Evolutionary conservation across 768 basidiomycete genomes (phyloP).

Genomic region (Phylloporus scabripes): DNA sequence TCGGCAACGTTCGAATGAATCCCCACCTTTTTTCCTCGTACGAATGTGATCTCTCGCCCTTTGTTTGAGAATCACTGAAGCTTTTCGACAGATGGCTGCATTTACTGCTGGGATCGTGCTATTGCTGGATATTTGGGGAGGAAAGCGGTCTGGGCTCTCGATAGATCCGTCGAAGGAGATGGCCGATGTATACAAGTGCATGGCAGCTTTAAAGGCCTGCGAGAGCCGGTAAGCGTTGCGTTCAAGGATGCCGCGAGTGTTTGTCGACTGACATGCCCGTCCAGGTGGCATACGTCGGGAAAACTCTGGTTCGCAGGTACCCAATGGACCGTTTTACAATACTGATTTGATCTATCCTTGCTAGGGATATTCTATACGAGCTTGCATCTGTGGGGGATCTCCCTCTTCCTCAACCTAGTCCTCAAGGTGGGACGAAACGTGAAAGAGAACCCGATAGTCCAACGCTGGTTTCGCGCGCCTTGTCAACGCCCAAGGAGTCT

Average conservation of each 20-base stretch:
- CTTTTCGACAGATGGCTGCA: conserved; percentile 30
- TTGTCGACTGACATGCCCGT: not conserved
- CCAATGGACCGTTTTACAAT: not conserved
- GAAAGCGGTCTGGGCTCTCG: conserved; percentile 37
- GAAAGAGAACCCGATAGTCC: conserved; percentile 57
- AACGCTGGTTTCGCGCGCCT: conserved; percentile 1
- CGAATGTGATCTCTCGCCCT: not conserved
- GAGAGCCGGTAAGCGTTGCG: conserved; percentile 31
- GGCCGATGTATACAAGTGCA: conserved; percentile 47
- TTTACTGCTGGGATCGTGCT: conserved; percentile 50
- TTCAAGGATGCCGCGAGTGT: not conserved
- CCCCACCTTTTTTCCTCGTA: conserved; percentile 29
- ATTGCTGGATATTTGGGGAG: conserved; percentile 53
- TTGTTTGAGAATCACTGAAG: not conserved
- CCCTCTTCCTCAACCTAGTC: conserved; percentile 55
- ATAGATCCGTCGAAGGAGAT: conserved; percentile 42
- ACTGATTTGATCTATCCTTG: not conserved
- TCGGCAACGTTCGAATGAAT: conserved; percentile 29
- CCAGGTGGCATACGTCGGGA: conserved; percentile 47
- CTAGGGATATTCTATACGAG: conserved; percentile 70
- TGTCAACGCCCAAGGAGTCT: conserved; percentile 10
- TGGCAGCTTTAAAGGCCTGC: conserved; percentile 35
- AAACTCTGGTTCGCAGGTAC: conserved; percentile 39
- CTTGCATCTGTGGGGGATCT: conserved; percentile 67
- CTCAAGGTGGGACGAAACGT: conserved; percentile 51